Evolutionary conservation across 2,329 filamentous ascomycete species (phyloP), one percentile per base, ranked within the genome.

Genomic region (Colletotrichum sp.): DNA sequence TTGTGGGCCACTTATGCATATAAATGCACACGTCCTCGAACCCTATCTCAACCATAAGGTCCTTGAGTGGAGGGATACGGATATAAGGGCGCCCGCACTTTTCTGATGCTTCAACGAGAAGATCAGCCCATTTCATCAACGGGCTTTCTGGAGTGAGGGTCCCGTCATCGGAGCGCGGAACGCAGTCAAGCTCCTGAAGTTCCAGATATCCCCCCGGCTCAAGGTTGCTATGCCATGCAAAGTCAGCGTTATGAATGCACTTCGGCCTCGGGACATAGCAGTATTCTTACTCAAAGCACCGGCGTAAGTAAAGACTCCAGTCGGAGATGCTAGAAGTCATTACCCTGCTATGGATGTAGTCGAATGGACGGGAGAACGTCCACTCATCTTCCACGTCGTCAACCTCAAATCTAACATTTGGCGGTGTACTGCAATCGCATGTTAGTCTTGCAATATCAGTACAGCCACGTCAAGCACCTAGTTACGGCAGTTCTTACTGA

Each of bases 131-230:
- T 75, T 39, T 64, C 26, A 26, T 77, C 1, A 79, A 59, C 21
- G 86, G 80, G 3, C 81, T 82, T 2, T 82, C 85, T 2, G 80
- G 79, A 5, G 24, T 52, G 65, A 88, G 81, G 1, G 62, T 64
- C 0, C 34, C 32, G 24, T 64, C 62, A 26, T 64, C 62, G 6
- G 62, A 64, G 12, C 78, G 36, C 5, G 72, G 39, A 1, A 65
- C 49, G 1, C 74, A 60, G 24, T 70, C 60, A 2, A 69, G 24
- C 32, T 77, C 75, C n/a, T 77, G 75, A 13, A 85, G 66, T 75
- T 89, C 87, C 12, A 87, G 79, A 79, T 80, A 86, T 28, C 86
- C 87, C 26, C 86, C 87, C 0, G 87, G 86, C 26, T 80, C 81
- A 6, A 85, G 80, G 72, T 83, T 86, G 76, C 74, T 73, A 26